Base-by-base conservation (phyloP, 1,284 basidiomycete genomes). In the Pseudozyma hubeiensis region DNA sequence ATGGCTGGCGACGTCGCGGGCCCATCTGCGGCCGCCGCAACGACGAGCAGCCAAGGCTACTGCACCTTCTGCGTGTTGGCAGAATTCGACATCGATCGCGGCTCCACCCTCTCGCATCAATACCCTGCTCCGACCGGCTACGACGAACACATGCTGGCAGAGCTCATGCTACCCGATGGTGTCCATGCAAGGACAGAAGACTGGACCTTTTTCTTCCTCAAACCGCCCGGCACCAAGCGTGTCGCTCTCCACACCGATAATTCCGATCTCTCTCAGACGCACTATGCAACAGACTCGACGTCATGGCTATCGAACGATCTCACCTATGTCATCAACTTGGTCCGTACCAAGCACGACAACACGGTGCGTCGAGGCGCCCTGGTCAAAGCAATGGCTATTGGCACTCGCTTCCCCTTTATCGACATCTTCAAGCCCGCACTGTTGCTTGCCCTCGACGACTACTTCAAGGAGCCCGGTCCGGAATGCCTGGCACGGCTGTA, bases 371-470 rank as follows among this genome's bases (percentile, higher is more conserved):
- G 96, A 87, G 95, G 96, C 58, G 96, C 95, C 0, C 90, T 92
- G 73, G 94, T 98, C 71, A 93, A 97, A 85, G 96, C 96, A 4
- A 89, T 99, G 87, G 96, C 96, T 16, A 93, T 99, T 73, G 97
- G 93, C 81, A 96, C 94, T 0, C 90, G 91, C 30, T 91, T 96
- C 85, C 94, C 97, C 0, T 98, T 93, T 85, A 94, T 99, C 64
- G 93, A 97, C 79, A 93, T 98, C 80, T 99, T 97, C 90, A 97
- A 98, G 93, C 95, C 96, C 6, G 90, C 97, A 37, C 89, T 99
- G 5, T 87, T 97, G 0, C 91, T 98, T 79, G 96, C 96, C 1
- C 88, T 99, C 35, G 94, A 98, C 83, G 93, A 97, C 85, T 99
- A 98, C 86, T 94, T 97, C 85, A 87, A 88, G 40, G 89, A 91